Conservation (phyloP, 495 filamentous ascomycete genomes). For the Cladorrhinum samala region DNA sequence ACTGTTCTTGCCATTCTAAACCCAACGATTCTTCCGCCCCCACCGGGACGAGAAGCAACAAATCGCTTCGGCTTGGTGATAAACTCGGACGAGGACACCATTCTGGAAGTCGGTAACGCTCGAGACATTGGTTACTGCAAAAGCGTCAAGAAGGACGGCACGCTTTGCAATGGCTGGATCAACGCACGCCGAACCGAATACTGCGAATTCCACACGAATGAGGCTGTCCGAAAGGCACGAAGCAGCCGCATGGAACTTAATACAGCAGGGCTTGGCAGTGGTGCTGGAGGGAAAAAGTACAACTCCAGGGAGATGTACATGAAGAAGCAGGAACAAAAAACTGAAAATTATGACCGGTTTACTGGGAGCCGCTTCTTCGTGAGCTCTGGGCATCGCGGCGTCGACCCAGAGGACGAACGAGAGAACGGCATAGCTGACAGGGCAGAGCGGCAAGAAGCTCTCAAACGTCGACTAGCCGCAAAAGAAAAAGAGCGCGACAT, state of each 20-base stretch:
- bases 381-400: slow-evolving; percentile 43
- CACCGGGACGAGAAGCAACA: slow-evolving; percentile 61
- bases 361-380: slow-evolving; percentile 57
- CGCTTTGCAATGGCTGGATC: slow-evolving; percentile 75
- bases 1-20: slow-evolving; percentile 92
- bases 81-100: slow-evolving; percentile 73
- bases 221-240: slow-evolving; percentile 65
- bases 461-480: slow-evolving; percentile 61
- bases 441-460: slow-evolving; percentile 56
- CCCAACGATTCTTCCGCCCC: slow-evolving; percentile 82
- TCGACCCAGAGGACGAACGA: slow-evolving; percentile 60
- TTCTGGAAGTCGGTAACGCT: slow-evolving; percentile 82
- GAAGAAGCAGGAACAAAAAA: slow-evolving; percentile 20
- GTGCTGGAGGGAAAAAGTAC: slow-evolving; percentile 34
- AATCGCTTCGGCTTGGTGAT: slow-evolving; percentile 79
- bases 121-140: slow-evolving; percentile 89
- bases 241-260: slow-evolving; percentile 68
- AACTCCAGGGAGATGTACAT: slow-evolving; percentile 18
- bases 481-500: slow-evolving; percentile 79
- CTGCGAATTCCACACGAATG: slow-evolving; percentile 88
- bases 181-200: slow-evolving; percentile 81
- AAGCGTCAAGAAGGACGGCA: slow-evolving; percentile 73
- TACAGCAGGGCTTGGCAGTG: slow-evolving; percentile 51
- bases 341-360: slow-evolving; percentile 48
- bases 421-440: slow-evolving; percentile 46